Conservation (phyloP, 2,329 filamentous ascomycete genomes). For the Conoideocrella luteorostrata region DNA sequence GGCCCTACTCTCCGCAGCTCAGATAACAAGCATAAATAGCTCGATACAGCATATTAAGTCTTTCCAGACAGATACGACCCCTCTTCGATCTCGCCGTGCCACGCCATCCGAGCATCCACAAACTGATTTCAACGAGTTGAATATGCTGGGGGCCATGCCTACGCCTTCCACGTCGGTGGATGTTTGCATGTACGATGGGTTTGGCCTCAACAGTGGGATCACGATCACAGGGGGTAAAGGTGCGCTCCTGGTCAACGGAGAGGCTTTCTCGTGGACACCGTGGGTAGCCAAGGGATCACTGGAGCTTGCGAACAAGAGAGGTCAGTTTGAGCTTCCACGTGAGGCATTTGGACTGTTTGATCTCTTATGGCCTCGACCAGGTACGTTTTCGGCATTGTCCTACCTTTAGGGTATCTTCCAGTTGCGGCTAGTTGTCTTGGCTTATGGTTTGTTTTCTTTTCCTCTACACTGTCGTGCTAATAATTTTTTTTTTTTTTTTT, state of each 20-base stretch:
- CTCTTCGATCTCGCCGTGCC: slow-evolving; percentile 13
- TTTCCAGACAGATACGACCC: slow-evolving; percentile 13
- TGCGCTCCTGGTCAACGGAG: slow-evolving; percentile 73
- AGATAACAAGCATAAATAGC: neutral
- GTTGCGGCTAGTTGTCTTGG: neutral
- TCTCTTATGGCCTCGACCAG: slow-evolving; percentile 80
- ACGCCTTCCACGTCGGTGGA: slow-evolving; percentile 78
- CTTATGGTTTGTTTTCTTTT: neutral
- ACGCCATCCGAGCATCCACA: slow-evolving; percentile 28
- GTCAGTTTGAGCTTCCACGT: slow-evolving; percentile 70
- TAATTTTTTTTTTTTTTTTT: neutral
- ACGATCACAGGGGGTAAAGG: slow-evolving; percentile 64
- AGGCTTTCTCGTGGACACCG: slow-evolving; percentile 84
- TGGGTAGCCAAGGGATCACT: slow-evolving; percentile 52
- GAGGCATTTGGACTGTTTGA: slow-evolving; percentile 70
- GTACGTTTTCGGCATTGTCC: slow-evolving; percentile 46
- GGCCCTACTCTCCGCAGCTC: neutral
- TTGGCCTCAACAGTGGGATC: slow-evolving; percentile 76
- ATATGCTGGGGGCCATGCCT: slow-evolving; percentile 72
- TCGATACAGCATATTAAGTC: slow-evolving; percentile 1
- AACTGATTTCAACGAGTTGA: slow-evolving; percentile 65
- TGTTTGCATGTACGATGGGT: slow-evolving; percentile 74
- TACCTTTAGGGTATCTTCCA: neutral
- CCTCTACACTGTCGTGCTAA: neutral
- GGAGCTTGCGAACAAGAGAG: slow-evolving; percentile 64